These are phyloP conservation scores for Phaeomoniella chlamydospora DNA, from an alignment of 2,329 filamentous ascomycete genomes.

Conservation along the genomic window DNA sequence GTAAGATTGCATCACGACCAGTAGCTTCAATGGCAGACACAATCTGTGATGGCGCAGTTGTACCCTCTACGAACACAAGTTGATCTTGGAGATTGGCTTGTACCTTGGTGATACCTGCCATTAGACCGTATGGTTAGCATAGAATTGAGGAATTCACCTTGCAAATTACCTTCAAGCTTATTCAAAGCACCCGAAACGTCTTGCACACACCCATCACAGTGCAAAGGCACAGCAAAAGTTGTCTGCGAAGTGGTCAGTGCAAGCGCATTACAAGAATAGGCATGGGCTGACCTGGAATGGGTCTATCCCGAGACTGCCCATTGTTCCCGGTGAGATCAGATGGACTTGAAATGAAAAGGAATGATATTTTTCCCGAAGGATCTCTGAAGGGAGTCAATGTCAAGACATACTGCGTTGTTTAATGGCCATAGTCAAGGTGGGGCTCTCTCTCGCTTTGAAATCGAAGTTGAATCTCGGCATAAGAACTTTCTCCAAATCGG, in stretches of 20 bases:
- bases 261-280: background rate
- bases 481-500: background rate
- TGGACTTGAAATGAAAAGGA: too few species aligned
- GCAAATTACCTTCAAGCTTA: constrained; percentile 49
- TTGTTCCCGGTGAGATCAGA: too few species aligned
- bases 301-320: constrained; percentile 19
- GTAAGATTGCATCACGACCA: constrained; percentile 83
- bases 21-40: constrained; percentile 79
- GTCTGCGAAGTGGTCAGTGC: constrained; percentile 42
- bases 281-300: constrained; percentile 26
- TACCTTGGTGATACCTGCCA: constrained; percentile 67
- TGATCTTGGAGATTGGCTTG: constrained; percentile 72
- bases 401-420: background rate
- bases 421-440: constrained; percentile 10
- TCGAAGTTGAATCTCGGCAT: constrained; percentile 10
- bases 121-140: too few species aligned
- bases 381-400: background rate
- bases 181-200: constrained; percentile 68
- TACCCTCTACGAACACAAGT: constrained; percentile 73
- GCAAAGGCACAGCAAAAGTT: constrained; percentile 87
- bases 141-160: too few species aligned
- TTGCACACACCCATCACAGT: constrained; percentile 78
- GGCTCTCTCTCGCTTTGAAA: constrained; percentile 18
- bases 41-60: constrained; percentile 76
- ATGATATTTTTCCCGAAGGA: background rate